A percentile compares a stretch with the other conserved stretches of the same genome.
These are phyloP conservation scores for Teratosphaeria destructans DNA, from an alignment of 2,329 filamentous ascomycete species.

Conservation along the genomic window DNA sequence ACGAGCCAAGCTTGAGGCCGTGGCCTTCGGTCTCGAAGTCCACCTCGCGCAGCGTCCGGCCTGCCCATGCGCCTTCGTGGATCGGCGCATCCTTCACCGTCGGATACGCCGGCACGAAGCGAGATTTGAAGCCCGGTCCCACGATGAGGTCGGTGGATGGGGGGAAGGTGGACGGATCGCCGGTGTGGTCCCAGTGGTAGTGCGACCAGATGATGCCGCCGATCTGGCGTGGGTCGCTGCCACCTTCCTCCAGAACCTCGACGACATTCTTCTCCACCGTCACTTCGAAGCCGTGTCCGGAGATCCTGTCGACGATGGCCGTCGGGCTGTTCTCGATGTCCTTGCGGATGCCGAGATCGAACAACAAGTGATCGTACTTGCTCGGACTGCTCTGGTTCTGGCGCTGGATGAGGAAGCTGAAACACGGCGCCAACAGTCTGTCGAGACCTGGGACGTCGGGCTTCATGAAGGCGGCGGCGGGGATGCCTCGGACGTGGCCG, in stretches of 20 bases:
- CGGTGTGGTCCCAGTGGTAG: conserved; percentile 27
- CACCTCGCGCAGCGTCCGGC: conserved; percentile 27
- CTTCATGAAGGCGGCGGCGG: conserved; percentile 19
- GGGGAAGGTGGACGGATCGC: conserved; percentile 33
- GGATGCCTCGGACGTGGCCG: conserved; percentile 6
- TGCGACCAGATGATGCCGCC: conserved; percentile 25
- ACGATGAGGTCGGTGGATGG: conserved; percentile 25
- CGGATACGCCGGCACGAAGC: conserved; percentile 33
- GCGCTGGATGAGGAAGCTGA: conserved; percentile 40
- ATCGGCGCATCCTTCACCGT: conserved; percentile 25
- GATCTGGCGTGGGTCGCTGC: conserved; percentile 28
- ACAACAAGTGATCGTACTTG: conserved; percentile 13
- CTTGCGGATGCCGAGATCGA: conserved; percentile 37
- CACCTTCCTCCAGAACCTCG: conserved; percentile 31
- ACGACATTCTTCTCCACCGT: conserved; percentile 33
- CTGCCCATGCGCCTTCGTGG: conserved; percentile 27
- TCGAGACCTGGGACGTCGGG: conserved; percentile 27
- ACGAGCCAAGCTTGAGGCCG: conserved; percentile 31
- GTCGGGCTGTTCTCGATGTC: conserved; percentile 29
- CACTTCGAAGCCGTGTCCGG: conserved; percentile 22
- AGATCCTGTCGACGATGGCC: conserved; percentile 15
- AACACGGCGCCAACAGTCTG: conserved; percentile 27
- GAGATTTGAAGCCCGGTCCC: conserved; percentile 27
- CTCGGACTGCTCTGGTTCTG: conserved; percentile 5
- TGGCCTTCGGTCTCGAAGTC: conserved; percentile 19